A percentile compares a stretch with the other conserved stretches of the same genome.
These are phyloP conservation scores for Russula griseocarnosa DNA, from an alignment of 768 basidiomycete genomes.

Conservation along the genomic window DNA sequence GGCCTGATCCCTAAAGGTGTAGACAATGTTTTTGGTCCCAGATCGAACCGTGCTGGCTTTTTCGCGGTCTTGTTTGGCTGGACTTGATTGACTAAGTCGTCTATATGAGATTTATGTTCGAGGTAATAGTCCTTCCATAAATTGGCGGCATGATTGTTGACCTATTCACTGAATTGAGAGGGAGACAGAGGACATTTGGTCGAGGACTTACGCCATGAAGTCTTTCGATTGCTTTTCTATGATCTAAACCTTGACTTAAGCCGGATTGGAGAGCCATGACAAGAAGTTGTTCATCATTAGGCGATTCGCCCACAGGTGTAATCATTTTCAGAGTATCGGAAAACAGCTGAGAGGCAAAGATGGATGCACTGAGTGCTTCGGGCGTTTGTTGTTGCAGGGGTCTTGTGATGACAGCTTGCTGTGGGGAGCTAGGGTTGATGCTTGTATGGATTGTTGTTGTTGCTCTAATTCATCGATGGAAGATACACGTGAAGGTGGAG, in stretches of 20 bases:
- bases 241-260: constrained; percentile 44
- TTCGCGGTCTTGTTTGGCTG: constrained; percentile 37
- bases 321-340: constrained; percentile 37
- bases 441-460: constrained; percentile 2
- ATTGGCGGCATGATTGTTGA: constrained; percentile 49
- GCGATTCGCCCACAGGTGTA: constrained; percentile 46
- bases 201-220: constrained; percentile 55
- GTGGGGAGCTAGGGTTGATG: background rate
- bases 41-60: constrained; percentile 33
- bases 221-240: constrained; percentile 62
- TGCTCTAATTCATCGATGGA: constrained; percentile 4
- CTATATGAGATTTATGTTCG: constrained; percentile 60
- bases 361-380: background rate
- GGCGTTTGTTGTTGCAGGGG: constrained; percentile 15
- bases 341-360: constrained; percentile 15
- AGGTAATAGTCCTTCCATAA: constrained; percentile 81
- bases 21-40: background rate
- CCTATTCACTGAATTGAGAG: constrained; percentile 30
- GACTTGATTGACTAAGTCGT: constrained; percentile 35
- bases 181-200: constrained; percentile 6
- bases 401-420: constrained; percentile 5
- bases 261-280: constrained; percentile 44
- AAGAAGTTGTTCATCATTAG: constrained; percentile 56
- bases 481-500: background rate
- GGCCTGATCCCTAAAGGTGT: background rate